Evolutionary conservation across 2,329 filamentous ascomycete genomes (phyloP).

Genomic region (Amesomyces nigricolor): DNA sequence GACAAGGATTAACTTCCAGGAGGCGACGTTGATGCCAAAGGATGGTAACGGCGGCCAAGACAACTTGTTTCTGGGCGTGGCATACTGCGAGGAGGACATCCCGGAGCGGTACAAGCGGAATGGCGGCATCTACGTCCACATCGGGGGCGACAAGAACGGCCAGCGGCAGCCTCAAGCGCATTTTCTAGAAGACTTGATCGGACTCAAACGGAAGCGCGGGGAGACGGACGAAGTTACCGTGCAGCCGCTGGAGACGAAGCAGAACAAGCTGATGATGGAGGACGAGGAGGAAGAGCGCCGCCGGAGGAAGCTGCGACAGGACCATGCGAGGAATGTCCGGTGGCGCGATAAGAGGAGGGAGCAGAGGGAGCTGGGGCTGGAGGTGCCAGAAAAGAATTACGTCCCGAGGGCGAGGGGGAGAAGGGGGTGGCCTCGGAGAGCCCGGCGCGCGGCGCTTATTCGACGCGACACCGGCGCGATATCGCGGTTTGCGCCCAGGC

Average conservation of each 20-base stretch:
- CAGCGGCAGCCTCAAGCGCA: constrained; percentile 44
- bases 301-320: constrained; percentile 27
- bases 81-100: constrained; percentile 19
- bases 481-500: constrained; percentile 9
- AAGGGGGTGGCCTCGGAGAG: constrained; percentile 18
- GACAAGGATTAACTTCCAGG: constrained; percentile 62
- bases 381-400: constrained; percentile 18
- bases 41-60: constrained; percentile 21
- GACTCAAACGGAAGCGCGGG: constrained; percentile 57
- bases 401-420: constrained; percentile 15
- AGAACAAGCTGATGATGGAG: constrained; percentile 34
- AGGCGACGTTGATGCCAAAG: constrained; percentile 52
- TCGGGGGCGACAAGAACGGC: constrained; percentile 42
- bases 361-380: constrained; percentile 9
- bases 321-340: constrained; percentile 23
- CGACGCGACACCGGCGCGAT: constrained; percentile 16
- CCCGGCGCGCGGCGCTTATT: constrained; percentile 19
- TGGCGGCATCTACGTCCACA: constrained; percentile 39
- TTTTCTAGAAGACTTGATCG: constrained; percentile 62
- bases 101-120: constrained; percentile 27
- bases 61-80: constrained; percentile 1
- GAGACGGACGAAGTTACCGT: constrained; percentile 62
- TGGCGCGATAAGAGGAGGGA: constrained; percentile 21
- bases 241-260: constrained; percentile 39
- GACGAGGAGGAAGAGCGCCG: constrained; percentile 39